Percentiles rank a stretch among this genome's conserved stretches.
These are phyloP conservation scores for Oxyria digyna DNA, from an alignment of 148 eudicot species.

Conservation along the genomic window DNA sequence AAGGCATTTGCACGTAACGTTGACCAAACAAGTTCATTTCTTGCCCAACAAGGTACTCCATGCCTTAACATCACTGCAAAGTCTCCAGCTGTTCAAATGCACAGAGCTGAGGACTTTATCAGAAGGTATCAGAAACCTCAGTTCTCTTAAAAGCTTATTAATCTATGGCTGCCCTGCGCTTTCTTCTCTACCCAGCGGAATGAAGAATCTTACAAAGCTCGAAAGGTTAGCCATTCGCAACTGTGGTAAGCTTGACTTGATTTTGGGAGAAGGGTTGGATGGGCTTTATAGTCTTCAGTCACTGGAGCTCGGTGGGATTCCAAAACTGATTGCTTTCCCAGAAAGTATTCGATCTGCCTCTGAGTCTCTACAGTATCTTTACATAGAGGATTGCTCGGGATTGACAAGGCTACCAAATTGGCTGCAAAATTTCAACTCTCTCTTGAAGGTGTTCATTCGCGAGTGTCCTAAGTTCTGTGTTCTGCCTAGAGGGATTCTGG, in stretches of 20 bases:
- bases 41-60: constrained; percentile 3
- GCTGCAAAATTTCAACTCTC: not conserved
- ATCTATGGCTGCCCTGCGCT: not conserved
- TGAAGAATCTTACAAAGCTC: not conserved
- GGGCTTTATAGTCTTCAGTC: constrained; percentile 1
- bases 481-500: not conserved
- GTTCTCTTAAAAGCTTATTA: not conserved
- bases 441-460: not conserved
- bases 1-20: constrained; percentile 3
- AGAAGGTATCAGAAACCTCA: constrained; percentile 4
- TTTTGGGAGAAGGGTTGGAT: not conserved
- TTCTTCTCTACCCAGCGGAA: not conserved
- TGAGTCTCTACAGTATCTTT: constrained; percentile 1
- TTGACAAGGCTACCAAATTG: constrained; percentile 1
- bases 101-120: not conserved
- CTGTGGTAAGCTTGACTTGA: not conserved
- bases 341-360: not conserved
- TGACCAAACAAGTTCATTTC: not conserved
- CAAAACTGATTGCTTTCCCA: not conserved
- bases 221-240: constrained; percentile 7
- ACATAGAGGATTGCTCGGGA: not conserved
- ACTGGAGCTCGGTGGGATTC: not conserved
- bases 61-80: not conserved
- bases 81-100: constrained; percentile 4
- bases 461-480: constrained; percentile 1